Conservation (phyloP, 805 yeast genomes). For the Brettanomyces anomalus region DNA sequence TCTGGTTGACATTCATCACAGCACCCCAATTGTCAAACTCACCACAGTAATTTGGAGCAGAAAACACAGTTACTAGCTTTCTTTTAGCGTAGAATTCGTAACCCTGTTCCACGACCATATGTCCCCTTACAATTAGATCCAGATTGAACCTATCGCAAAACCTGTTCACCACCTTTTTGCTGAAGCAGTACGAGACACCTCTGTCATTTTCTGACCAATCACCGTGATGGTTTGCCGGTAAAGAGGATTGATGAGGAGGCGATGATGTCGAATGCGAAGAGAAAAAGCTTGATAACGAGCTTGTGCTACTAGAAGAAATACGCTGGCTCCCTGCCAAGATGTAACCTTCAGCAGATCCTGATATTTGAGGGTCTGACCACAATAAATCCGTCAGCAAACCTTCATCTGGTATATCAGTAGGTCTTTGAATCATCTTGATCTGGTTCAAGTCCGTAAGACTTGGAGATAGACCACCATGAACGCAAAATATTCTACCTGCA, state of each 20-base stretch:
- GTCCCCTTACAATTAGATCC: slow-evolving; percentile 75
- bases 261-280: background rate
- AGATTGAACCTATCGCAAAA: slow-evolving; percentile 60
- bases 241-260: slow-evolving; percentile 1
- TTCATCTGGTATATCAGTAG: slow-evolving; percentile 77
- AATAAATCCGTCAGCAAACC: slow-evolving; percentile 70
- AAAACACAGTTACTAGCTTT: slow-evolving; percentile 67
- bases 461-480: slow-evolving; percentile 72
- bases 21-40: slow-evolving; percentile 78
- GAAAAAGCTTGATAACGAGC: background rate
- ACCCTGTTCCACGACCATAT: slow-evolving; percentile 87
- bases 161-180: slow-evolving; percentile 61
- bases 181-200: slow-evolving; percentile 75
- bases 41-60: slow-evolving; percentile 81
- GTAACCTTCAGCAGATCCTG: slow-evolving; percentile 18
- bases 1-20: slow-evolving; percentile 63
- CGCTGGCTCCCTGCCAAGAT: slow-evolving; percentile 13
- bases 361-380: slow-evolving; percentile 71
- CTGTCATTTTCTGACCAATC: slow-evolving; percentile 80
- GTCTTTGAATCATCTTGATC: slow-evolving; percentile 63
- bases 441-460: slow-evolving; percentile 55
- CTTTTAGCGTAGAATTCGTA: slow-evolving; percentile 73
- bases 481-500: slow-evolving; percentile 48
- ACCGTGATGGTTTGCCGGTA: slow-evolving; percentile 6
- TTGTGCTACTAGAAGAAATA: slow-evolving; percentile 4